These are phyloP conservation scores for Lepidium aucheri DNA, from an alignment of 345 rosid species.

Conservation along the genomic window DNA sequence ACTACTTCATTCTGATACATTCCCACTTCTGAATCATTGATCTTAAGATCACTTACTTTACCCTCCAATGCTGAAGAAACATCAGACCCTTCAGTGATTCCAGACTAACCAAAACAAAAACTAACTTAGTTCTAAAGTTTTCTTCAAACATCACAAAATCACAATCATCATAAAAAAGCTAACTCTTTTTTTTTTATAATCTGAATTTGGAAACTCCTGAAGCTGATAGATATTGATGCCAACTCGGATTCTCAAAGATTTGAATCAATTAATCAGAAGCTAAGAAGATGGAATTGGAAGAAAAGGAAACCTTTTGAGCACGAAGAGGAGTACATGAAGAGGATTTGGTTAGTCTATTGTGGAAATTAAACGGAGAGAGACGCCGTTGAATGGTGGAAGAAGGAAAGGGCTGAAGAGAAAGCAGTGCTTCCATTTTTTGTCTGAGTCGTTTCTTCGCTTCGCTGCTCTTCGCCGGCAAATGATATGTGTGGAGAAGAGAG, in stretches of 20 bases:
- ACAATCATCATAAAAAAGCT: not conserved
- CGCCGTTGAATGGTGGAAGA: slow-evolving; percentile 19
- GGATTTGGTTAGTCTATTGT: slow-evolving; percentile 6
- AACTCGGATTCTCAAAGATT: not conserved
- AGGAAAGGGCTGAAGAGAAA: slow-evolving; percentile 24
- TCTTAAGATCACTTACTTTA: slow-evolving; percentile 35
- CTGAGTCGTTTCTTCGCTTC: not conserved
- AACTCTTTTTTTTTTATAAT: not conserved
- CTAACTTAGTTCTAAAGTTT: not conserved
- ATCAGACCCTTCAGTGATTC: slow-evolving; percentile 28
- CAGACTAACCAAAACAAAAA: slow-evolving; percentile 34
- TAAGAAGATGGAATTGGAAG: not conserved
- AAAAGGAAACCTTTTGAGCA: slow-evolving; percentile 41
- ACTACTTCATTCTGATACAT: slow-evolving; percentile 70
- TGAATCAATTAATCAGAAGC: not conserved
- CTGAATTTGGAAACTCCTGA: not conserved
- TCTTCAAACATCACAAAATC: not conserved
- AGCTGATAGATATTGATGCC: not conserved
- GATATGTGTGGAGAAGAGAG: not conserved
- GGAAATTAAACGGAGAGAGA: slow-evolving; percentile 13
- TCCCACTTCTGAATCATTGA: slow-evolving; percentile 58
- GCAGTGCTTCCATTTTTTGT: slow-evolving; percentile 42
- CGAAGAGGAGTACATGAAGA: slow-evolving; percentile 31
- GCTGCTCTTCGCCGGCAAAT: slow-evolving; percentile 1
- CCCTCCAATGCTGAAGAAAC: slow-evolving; percentile 27